phyloP scores from a whole-genome alignment of 805 yeast genomes.

The Kodamaea fukazawae region DNA sequence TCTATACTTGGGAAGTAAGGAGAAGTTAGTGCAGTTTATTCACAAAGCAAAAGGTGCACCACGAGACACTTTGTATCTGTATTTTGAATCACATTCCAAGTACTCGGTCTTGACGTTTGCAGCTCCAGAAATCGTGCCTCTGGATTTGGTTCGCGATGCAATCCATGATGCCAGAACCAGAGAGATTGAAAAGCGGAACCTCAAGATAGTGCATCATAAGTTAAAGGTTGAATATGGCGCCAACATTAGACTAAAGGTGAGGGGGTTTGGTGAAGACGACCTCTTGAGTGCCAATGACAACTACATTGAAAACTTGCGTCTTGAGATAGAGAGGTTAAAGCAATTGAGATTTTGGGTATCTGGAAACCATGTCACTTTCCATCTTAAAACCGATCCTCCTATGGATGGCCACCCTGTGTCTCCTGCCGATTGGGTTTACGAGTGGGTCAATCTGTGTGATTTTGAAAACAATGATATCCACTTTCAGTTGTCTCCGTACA shows the following conservation, averaged over 20 bases:
- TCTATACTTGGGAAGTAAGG: constrained; percentile 3
- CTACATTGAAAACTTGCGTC: not conserved
- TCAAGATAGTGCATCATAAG: constrained; percentile 7
- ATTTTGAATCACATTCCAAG: constrained; percentile 7
- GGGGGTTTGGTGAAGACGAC: not conserved
- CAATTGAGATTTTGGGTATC: not conserved
- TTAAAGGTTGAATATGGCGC: constrained; percentile 7
- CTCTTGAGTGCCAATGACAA: constrained; percentile 1
- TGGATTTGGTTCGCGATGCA: not conserved
- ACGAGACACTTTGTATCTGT: constrained; percentile 4
- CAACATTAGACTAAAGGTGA: constrained; percentile 1
- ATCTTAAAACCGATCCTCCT: constrained; percentile 5
- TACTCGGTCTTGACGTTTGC: not conserved
- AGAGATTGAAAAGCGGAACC: constrained; percentile 3
- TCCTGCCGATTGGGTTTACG: constrained; percentile 8
- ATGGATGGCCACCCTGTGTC: constrained; percentile 6
- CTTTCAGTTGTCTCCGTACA: constrained; percentile 1
- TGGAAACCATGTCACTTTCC: constrained; percentile 2
- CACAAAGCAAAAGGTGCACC: constrained; percentile 9
- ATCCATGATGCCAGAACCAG: constrained; percentile 1
- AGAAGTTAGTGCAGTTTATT: constrained; percentile 5
- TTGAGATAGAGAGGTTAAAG: constrained; percentile 6
- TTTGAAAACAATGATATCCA: constrained; percentile 1
- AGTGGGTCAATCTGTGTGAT: constrained; percentile 4
- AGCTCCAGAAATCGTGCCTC: too few relatives aligned